A percentile compares a stretch with the other conserved stretches of the same genome.
Conservation (phyloP, 2,329 filamentous ascomycete genomes). For the Colletotrichum salicis region DNA sequence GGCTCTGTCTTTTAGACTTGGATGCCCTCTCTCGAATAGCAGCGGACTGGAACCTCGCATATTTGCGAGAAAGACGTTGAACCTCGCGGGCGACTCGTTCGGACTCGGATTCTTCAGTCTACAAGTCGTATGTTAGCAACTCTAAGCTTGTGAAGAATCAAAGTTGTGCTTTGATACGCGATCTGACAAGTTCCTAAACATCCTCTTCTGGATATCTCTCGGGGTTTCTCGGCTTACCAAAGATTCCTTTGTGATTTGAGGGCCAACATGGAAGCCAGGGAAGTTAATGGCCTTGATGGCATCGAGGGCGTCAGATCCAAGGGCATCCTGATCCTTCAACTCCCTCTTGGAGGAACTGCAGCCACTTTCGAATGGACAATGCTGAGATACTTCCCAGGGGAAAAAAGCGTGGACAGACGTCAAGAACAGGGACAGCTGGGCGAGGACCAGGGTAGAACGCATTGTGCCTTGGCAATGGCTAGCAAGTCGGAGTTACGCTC, state of each 20-base stretch:
- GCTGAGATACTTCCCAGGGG: conserved; percentile 51
- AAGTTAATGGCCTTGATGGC: conserved; percentile 36
- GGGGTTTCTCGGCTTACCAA: background rate
- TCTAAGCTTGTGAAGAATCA: background rate
- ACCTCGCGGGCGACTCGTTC: conserved; percentile 52
- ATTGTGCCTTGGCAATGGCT: conserved; percentile 46
- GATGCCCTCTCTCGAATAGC: conserved; percentile 35
- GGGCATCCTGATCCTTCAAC: conserved; percentile 22
- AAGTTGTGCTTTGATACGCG: background rate
- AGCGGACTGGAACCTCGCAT: conserved; percentile 42
- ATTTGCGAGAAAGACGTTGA: conserved; percentile 52
- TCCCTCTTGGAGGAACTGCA: conserved; percentile 39
- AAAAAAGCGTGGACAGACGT: conserved; percentile 59
- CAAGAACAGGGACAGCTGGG: conserved; percentile 57
- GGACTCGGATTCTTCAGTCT: conserved; percentile 47
- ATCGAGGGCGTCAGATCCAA: conserved; percentile 16
- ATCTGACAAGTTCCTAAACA: background rate
- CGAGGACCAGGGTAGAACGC: conserved; percentile 55
- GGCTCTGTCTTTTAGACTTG: conserved; percentile 52
- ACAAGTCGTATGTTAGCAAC: background rate
- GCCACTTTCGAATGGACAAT: conserved; percentile 41
- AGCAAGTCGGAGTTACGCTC: background rate
- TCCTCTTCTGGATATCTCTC: background rate
- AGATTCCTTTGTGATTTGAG: conserved; percentile 8
- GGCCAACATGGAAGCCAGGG: conserved; percentile 49